Evolutionary conservation across 768 basidiomycete genomes (phyloP).

Genomic region (Auricularia cornea): DNA sequence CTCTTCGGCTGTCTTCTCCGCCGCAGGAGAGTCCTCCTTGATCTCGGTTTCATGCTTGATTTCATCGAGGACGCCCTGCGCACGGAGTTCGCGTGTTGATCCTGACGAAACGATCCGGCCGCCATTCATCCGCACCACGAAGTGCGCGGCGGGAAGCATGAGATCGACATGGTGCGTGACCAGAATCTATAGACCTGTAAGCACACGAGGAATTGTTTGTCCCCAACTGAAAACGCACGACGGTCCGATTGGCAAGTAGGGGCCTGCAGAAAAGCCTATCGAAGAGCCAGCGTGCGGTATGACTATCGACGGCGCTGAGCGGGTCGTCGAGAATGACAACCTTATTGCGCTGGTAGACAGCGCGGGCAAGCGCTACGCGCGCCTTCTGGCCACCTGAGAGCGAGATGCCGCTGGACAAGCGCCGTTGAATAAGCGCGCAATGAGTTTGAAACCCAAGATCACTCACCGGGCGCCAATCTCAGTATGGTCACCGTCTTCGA

Average conservation of each 20-base stretch:
- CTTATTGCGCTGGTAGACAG: conserved; percentile 17
- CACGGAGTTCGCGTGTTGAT: conserved; percentile 23
- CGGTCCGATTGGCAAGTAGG: conserved; percentile 18
- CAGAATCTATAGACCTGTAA: conserved; percentile 12
- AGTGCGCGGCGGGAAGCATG: conserved; percentile 24
- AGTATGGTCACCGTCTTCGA: conserved; percentile 33
- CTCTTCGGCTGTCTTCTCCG: conserved; percentile 17
- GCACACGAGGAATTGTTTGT: too few relatives aligned
- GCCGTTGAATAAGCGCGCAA: neutral
- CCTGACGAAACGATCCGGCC: conserved; percentile 28
- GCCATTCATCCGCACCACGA: conserved; percentile 26
- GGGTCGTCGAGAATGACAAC: conserved; percentile 22
- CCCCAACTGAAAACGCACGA: conserved; percentile 10
- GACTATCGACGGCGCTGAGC: conserved; percentile 10
- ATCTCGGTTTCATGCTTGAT: conserved; percentile 19
- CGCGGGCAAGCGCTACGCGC: conserved; percentile 19
- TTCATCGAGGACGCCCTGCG: conserved; percentile 19
- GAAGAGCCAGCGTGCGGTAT: conserved; percentile 10
- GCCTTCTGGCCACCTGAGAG: conserved; percentile 24
- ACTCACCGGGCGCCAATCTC: conserved; percentile 19
- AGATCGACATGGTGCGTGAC: conserved; percentile 35
- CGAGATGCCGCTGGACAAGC: conserved; percentile 13
- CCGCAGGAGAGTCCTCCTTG: conserved; percentile 2
- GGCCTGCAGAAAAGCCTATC: conserved; percentile 14
- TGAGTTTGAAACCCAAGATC: too few relatives aligned